These are phyloP conservation scores for Annulohypoxylon bovei DNA, from an alignment of 495 filamentous ascomycete species.

Conservation along the genomic window DNA sequence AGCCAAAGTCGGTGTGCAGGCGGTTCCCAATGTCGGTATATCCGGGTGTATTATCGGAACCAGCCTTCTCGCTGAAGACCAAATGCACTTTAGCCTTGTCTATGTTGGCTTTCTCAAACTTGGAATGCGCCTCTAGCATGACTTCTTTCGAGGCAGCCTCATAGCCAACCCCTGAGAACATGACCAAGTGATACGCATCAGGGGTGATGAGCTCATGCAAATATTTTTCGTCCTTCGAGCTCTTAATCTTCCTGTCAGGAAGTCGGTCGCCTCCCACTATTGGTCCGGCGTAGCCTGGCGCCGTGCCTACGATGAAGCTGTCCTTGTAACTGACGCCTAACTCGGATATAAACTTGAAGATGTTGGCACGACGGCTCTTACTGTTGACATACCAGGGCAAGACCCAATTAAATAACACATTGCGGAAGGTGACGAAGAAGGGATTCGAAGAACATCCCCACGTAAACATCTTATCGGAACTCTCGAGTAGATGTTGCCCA, in stretches of 20 bases:
- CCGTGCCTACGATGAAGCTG: conserved; percentile 33
- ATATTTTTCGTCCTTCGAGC: conserved; percentile 18
- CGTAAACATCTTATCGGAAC: conserved; percentile 51
- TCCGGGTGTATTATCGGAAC: background rate
- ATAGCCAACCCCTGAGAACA: conserved; percentile 39
- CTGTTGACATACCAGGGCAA: conserved; percentile 47
- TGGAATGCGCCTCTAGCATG: conserved; percentile 18
- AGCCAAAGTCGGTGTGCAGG: conserved; percentile 50
- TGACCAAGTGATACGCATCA: conserved; percentile 35
- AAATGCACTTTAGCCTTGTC: conserved; percentile 29
- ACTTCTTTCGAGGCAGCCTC: conserved; percentile 16
- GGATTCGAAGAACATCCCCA: conserved; percentile 45
- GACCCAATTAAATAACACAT: conserved; percentile 47
- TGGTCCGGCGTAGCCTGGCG: conserved; percentile 20
- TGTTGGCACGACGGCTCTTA: conserved; percentile 15
- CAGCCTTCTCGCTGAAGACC: conserved; percentile 9
- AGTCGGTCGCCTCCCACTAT: conserved; percentile 45
- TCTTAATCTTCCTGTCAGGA: conserved; percentile 38
- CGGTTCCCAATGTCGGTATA: conserved; percentile 45
- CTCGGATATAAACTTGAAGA: conserved; percentile 52
- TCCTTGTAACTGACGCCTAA: conserved; percentile 53
- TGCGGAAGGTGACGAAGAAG: conserved; percentile 45
- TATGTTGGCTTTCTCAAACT: conserved; percentile 3
- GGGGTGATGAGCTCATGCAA: conserved; percentile 36
- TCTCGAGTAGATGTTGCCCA: conserved; percentile 45